Evolutionary conservation across 768 basidiomycete species (phyloP).

Genomic region (Lactarius sanguifluus): DNA sequence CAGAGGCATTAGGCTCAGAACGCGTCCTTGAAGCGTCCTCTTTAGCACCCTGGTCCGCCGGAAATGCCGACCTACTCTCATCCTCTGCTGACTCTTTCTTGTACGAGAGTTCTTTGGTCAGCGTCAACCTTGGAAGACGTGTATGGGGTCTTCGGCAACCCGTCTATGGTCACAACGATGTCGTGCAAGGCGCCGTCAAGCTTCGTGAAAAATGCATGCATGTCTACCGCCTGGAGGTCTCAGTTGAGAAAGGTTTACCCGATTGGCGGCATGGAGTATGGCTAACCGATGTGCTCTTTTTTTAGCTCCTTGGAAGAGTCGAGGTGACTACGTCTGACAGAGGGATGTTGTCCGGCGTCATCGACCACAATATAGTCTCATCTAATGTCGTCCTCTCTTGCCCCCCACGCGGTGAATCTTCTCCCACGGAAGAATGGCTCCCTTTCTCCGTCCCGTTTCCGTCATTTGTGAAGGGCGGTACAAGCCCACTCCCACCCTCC

Average conservation of each 20-base stretch:
- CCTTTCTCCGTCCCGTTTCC: constrained; percentile 45
- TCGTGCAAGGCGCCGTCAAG: constrained; percentile 42
- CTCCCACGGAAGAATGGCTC: constrained; percentile 21
- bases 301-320: constrained; percentile 42
- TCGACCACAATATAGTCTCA: constrained; percentile 17
- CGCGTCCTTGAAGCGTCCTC: neutral
- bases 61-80: neutral
- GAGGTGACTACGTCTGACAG: constrained; percentile 38
- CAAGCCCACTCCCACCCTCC: constrained; percentile 42
- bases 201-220: constrained; percentile 40
- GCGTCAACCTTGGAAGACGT: constrained; percentile 43
- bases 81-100: constrained; percentile 23
- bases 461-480: constrained; percentile 35
- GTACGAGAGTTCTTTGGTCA: constrained; percentile 42
- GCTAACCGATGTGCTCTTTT: constrained; percentile 8
- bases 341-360: constrained; percentile 27
- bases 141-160: constrained; percentile 42
- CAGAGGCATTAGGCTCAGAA: constrained; percentile 7
- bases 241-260: constrained; percentile 34
- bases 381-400: constrained; percentile 13
- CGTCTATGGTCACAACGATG: constrained; percentile 44
- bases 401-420: constrained; percentile 16
- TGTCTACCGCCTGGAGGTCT: constrained; percentile 40
- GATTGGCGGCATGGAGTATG: neutral
- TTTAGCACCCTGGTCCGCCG: neutral